Conservation (phyloP, 345 rosid genomes). For the Raphanus raphanistrum region DNA sequence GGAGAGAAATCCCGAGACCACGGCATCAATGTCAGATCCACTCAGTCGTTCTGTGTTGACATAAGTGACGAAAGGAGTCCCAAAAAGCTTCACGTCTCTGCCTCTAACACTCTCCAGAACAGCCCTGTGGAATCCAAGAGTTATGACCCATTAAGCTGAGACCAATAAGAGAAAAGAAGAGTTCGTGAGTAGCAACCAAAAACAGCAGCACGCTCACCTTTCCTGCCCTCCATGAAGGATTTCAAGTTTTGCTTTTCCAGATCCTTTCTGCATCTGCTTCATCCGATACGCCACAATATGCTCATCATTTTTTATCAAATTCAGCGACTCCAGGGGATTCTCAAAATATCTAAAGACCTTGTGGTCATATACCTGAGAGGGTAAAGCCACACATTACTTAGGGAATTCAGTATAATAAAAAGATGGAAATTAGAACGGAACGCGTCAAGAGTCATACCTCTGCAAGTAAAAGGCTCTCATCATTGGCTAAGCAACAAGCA, state of each 20-base stretch:
- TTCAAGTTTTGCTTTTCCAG: constrained; percentile 66
- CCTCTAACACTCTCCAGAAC: constrained; percentile 23
- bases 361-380: constrained; percentile 72
- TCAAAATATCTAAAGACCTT: constrained; percentile 68
- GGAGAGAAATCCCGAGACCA: constrained; percentile 58
- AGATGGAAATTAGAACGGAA: constrained; percentile 1
- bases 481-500: constrained; percentile 77
- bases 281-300: constrained; percentile 80
- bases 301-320: constrained; percentile 79
- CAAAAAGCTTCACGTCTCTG: constrained; percentile 52
- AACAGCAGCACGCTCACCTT: constrained; percentile 48
- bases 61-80: constrained; percentile 72
- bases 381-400: not conserved
- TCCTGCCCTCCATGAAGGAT: constrained; percentile 64
- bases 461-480: constrained; percentile 82
- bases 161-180: constrained; percentile 3
- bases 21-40: constrained; percentile 63
- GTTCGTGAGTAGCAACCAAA: constrained; percentile 14
- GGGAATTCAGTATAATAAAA: constrained; percentile 18
- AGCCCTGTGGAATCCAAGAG: constrained; percentile 30
- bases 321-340: constrained; percentile 55
- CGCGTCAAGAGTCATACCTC: constrained; percentile 51
- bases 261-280: constrained; percentile 47
- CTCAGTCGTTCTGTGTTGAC: constrained; percentile 54
- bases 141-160: constrained; percentile 10